Conservation (phyloP, 2,329 filamentous ascomycete genomes). For the Paraconiothyrium sp. region DNA sequence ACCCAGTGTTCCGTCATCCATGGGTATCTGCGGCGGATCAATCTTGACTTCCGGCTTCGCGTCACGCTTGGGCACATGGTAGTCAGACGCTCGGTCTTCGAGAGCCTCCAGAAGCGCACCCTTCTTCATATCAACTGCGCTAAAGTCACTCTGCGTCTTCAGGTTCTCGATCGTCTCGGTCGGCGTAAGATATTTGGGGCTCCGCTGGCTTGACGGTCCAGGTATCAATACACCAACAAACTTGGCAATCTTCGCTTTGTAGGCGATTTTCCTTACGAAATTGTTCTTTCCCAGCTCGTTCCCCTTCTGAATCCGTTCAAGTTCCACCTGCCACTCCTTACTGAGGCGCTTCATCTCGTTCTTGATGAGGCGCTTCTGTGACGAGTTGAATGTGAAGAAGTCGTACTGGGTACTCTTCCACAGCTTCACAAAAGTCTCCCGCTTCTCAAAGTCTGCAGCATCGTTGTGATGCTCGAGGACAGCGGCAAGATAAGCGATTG, state of each 20-base stretch:
- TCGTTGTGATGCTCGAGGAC: slow-evolving; percentile 34
- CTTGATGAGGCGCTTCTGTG: slow-evolving; percentile 30
- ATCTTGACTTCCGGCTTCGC: background rate
- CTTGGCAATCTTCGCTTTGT: slow-evolving; percentile 21
- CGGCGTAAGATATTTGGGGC: background rate
- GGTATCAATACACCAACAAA: slow-evolving; percentile 30
- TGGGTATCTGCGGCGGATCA: background rate
- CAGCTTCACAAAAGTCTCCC: slow-evolving; percentile 28
- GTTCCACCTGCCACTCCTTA: slow-evolving; percentile 23
- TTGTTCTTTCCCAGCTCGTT: background rate
- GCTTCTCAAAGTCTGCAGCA: slow-evolving; percentile 18
- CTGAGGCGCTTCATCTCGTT: slow-evolving; percentile 22
- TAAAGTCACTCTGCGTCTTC: background rate
- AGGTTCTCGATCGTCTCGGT: background rate
- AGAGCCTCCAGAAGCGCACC: slow-evolving; percentile 7
- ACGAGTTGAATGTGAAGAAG: slow-evolving; percentile 19
- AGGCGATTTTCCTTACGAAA: background rate
- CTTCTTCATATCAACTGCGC: background rate
- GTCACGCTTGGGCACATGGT: background rate
- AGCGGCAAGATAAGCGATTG: slow-evolving; percentile 27
- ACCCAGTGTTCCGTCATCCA: background rate
- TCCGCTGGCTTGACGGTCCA: background rate
- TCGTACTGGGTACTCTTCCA: slow-evolving; percentile 27
- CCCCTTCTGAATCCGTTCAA: slow-evolving; percentile 16
- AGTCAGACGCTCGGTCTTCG: background rate